Evolutionary conservation across 129 eudicot species (phyloP).

Genomic region (Solidago caesia): DNA sequence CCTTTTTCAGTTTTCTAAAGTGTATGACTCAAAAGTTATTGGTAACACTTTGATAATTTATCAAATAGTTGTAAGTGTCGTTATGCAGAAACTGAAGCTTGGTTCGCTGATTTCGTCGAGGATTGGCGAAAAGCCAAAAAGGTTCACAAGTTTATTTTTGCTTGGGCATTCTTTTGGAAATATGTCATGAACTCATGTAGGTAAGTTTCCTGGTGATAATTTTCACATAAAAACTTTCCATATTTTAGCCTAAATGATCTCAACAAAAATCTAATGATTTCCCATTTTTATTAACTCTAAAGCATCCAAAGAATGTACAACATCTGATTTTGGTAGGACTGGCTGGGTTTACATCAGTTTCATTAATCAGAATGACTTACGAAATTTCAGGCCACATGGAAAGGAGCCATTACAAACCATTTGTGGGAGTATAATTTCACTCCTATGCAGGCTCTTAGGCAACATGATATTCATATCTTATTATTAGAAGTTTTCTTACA

Average conservation of each 20-base stretch:
- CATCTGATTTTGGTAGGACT: conserved; percentile 75
- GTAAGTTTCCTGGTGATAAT: conserved; percentile 18
- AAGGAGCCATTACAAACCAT: conserved; percentile 69
- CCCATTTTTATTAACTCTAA: conserved; percentile 43
- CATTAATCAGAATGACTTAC: conserved; percentile 51
- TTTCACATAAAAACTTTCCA: background rate
- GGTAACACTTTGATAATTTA: too few species aligned
- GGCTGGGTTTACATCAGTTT: conserved; percentile 67
- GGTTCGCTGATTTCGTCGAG: conserved; percentile 84
- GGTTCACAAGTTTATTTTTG: conserved; percentile 60
- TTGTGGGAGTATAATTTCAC: conserved; percentile 86
- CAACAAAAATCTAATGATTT: conserved; percentile 20
- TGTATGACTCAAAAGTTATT: too few species aligned
- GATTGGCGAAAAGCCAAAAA: conserved; percentile 85
- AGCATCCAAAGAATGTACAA: conserved; percentile 76
- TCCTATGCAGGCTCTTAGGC: conserved; percentile 69
- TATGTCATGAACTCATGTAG: conserved; percentile 75
- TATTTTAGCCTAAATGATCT: background rate
- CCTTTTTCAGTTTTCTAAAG: too few species aligned
- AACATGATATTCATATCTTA: conserved; percentile 7
- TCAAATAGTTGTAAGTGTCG: background rate
- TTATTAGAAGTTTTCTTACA: background rate
- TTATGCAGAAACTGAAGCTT: too few species aligned
- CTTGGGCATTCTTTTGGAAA: conserved; percentile 89
- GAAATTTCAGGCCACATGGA: conserved; percentile 73